Evolutionary conservation across 75 land plant genomes (phyloP).

Genomic region (Ceratopteris richardii): DNA sequence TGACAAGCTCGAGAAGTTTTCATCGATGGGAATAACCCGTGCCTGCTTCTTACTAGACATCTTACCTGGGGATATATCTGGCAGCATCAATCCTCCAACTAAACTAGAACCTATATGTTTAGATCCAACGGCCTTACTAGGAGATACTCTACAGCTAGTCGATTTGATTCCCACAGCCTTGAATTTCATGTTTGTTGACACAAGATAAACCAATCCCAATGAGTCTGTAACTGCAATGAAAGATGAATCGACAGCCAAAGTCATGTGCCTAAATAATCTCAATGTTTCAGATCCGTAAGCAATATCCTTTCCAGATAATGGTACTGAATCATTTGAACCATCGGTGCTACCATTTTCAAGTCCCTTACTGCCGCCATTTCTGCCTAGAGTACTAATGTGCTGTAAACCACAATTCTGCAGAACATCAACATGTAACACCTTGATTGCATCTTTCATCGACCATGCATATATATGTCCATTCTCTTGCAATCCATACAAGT

Average conservation of each 20-base stretch:
- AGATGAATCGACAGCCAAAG: conserved; percentile 39
- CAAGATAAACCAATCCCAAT: conserved; percentile 49
- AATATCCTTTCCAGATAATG: too few relatives aligned
- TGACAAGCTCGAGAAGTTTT: background rate
- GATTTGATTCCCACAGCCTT: conserved; percentile 34
- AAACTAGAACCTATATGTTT: background rate
- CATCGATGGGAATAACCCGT: background rate
- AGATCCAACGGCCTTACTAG: conserved; percentile 6
- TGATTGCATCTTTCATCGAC: conserved; percentile 38
- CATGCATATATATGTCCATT: conserved; percentile 52
- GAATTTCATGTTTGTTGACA: conserved; percentile 6
- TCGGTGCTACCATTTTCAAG: conserved; percentile 4
- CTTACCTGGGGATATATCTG: too few relatives aligned
- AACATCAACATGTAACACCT: conserved; percentile 45
- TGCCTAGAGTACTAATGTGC: background rate
- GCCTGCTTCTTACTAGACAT: conserved; percentile 2
- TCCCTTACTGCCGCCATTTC: background rate
- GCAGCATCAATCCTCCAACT: too few relatives aligned
- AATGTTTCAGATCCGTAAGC: too few relatives aligned
- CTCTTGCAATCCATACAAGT: conserved; percentile 54
- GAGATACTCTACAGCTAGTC: conserved; percentile 13
- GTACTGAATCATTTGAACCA: too few relatives aligned
- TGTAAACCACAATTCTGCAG: conserved; percentile 30
- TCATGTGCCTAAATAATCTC: conserved; percentile 36
- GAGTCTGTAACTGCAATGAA: conserved; percentile 53